These are phyloP conservation scores for Talaromyces sp. DNA, from an alignment of 2,329 filamentous ascomycete species.

Conservation along the genomic window DNA sequence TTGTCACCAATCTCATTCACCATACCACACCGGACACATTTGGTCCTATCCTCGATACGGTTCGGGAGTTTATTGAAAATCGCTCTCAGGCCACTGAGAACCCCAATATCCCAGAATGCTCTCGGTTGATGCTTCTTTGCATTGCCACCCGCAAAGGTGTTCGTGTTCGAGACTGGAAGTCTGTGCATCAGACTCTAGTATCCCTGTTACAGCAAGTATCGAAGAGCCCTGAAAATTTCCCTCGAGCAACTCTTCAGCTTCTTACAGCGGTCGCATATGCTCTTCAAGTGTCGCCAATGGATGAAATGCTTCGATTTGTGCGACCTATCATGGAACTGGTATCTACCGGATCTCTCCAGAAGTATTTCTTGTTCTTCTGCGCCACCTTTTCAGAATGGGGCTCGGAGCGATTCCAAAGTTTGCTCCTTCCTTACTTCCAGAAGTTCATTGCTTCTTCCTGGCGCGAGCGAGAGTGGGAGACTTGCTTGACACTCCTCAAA, in stretches of 20 bases:
- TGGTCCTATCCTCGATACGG: slow-evolving; percentile 63
- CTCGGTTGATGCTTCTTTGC: slow-evolving; percentile 60
- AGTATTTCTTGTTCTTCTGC: slow-evolving; percentile 83
- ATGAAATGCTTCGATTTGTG: slow-evolving; percentile 72
- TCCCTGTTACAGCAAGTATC: slow-evolving; percentile 52
- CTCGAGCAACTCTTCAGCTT: slow-evolving; percentile 36
- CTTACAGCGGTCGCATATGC: slow-evolving; percentile 61
- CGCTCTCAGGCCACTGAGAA: slow-evolving; percentile 40
- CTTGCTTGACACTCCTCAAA: slow-evolving; percentile 69
- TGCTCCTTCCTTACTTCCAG: slow-evolving; percentile 81
- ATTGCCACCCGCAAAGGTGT: slow-evolving; percentile 77
- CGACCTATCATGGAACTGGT: slow-evolving; percentile 67
- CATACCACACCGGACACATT: slow-evolving; percentile 77
- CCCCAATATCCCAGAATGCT: slow-evolving; percentile 44
- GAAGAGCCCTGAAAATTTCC: slow-evolving; percentile 25
- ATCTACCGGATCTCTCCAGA: slow-evolving; percentile 65
- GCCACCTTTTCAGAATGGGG: slow-evolving; percentile 77
- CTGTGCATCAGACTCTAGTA: slow-evolving; percentile 61
- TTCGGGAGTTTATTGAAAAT: slow-evolving; percentile 56
- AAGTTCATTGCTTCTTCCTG: slow-evolving; percentile 78
- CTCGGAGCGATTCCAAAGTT: slow-evolving; percentile 70
- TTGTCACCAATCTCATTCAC: slow-evolving; percentile 80
- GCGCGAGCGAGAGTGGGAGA: slow-evolving; percentile 67
- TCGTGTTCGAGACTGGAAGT: slow-evolving; percentile 72
- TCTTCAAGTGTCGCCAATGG: slow-evolving; percentile 76